Base-by-base conservation (phyloP, 768 basidiomycete species). In the Amanita pallidorosea region DNA sequence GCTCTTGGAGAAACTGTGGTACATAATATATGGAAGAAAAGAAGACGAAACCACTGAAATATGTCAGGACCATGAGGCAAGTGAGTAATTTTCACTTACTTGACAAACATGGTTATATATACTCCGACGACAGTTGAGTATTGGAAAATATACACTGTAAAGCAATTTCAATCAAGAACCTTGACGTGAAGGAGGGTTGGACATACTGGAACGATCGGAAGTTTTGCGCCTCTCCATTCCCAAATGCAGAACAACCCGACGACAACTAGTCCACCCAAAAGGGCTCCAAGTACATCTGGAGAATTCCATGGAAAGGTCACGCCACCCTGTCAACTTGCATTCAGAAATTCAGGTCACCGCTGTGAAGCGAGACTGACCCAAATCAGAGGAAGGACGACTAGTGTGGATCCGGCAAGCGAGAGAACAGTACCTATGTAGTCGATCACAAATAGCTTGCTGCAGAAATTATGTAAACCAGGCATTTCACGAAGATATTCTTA, bases 1-100 rank as follows among this genome's bases (percentile, higher is more conserved):
- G 77, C 82, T 7, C 77, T 65, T 88, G 85, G 65, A 86, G 84
- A 60, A 78, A 87, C 55, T 84, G 80, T 1, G 88, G 85, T 0
- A 88, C 71, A 57, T 85, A 86, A 62, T 79, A 86, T 11, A 85
- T 60, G 7, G 81, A 74, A 15, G 77, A 81, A 63, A 75, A 80
- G 61, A 79, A 81, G 2, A 80, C 67, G 54, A 81, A 75, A 22
- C 79, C 80, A 45, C 79, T 82, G 52, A 20, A 49, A 31, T 17
- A 44, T 31, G 20, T 15, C 17, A 22, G 12, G 34, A 23, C 13
- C 2, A 27, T 5, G n/a, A 23, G 22, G 13, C 3, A 22, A n/a
- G 34, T 29, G 15, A 1, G 4, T 25, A n/a, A n/a, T 36, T 17
- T 5, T 18, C 15, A 55, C 74, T 42, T 60, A 75, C 80, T 80